Evolutionary conservation across 805 yeast species (phyloP).

Genomic region (Saccharomycopsis sp.): DNA sequence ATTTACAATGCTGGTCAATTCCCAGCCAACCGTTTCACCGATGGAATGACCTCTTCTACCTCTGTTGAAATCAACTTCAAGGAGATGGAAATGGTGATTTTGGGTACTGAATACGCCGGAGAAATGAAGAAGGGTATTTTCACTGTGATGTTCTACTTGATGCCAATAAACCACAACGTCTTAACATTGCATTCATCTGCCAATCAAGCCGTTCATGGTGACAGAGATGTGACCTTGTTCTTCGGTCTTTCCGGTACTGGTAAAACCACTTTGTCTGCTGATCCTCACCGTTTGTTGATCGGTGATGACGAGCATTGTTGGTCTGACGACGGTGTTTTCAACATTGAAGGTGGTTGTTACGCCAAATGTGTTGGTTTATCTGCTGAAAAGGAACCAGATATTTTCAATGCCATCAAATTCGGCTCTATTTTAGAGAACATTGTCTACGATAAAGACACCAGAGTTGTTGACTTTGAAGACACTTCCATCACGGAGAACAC

Average conservation of each 20-base stretch:
- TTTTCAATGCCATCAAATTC: slow-evolving; percentile 87
- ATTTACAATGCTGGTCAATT: slow-evolving; percentile 98
- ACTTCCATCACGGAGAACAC: slow-evolving; percentile 90
- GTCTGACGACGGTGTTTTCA: slow-evolving; percentile 97
- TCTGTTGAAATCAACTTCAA: slow-evolving; percentile 95
- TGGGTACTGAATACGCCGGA: slow-evolving; percentile 99
- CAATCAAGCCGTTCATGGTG: slow-evolving; percentile 69
- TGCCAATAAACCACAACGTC: slow-evolving; percentile 90
- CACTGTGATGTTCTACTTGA: slow-evolving; percentile 97
- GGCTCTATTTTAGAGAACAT: slow-evolving; percentile 95
- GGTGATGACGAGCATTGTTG: slow-evolving; percentile 99
- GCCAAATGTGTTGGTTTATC: slow-evolving; percentile 91
- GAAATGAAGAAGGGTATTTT: slow-evolving; percentile 99
- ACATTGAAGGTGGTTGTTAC: slow-evolving; percentile 99
- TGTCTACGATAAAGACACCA: slow-evolving; percentile 69
- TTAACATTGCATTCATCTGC: slow-evolving; percentile 93
- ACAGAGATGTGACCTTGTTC: slow-evolving; percentile 87
- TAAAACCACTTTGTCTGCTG: slow-evolving; percentile 95
- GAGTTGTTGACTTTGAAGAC: slow-evolving; percentile 81
- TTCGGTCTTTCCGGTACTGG: slow-evolving; percentile 98
- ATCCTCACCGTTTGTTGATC: slow-evolving; percentile 85
- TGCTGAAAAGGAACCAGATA: slow-evolving; percentile 94
- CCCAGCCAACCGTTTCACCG: slow-evolving; percentile 95
- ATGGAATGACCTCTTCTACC: slow-evolving; percentile 95
- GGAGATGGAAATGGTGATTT: slow-evolving; percentile 96